Percentiles rank a stretch among this genome's conserved stretches.
Evolutionary conservation across 1,139 yeast species (phyloP).

Genomic region (Scheffersomyces segobiensis): DNA sequence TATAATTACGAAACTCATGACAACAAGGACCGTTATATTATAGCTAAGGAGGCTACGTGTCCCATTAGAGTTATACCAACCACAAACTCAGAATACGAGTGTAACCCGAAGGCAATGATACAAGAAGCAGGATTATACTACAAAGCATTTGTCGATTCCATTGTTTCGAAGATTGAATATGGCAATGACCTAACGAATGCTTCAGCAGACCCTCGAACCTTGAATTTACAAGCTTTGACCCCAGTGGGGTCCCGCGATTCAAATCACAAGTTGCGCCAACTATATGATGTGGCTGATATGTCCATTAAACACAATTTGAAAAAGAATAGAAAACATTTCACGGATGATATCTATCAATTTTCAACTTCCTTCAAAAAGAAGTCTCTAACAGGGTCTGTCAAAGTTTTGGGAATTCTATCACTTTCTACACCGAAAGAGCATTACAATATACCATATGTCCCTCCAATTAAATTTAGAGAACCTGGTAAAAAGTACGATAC

Average conservation of each 20-base stretch:
- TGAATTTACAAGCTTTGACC: slow-evolving; percentile 9
- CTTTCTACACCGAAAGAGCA: slow-evolving; percentile 37
- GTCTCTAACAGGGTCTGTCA: slow-evolving; percentile 35
- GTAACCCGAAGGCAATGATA: slow-evolving; percentile 17
- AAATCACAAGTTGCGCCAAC: slow-evolving; percentile 33
- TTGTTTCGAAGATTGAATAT: slow-evolving; percentile 30
- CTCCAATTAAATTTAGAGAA: slow-evolving; percentile 31
- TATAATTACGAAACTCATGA: slow-evolving; percentile 18
- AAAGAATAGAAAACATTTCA: slow-evolving; percentile 15
- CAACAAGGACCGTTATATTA: slow-evolving; percentile 34
- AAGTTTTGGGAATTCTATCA: slow-evolving; percentile 35
- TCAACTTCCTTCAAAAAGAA: slow-evolving; percentile 36
- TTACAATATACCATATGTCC: slow-evolving; percentile 31
- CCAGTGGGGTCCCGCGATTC: slow-evolving; percentile 18
- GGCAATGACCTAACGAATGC: slow-evolving; percentile 20
- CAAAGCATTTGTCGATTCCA: slow-evolving; percentile 37
- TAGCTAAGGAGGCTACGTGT: slow-evolving; percentile 35
- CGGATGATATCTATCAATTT: slow-evolving; percentile 33
- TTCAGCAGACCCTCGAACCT: slow-evolving; percentile 5
- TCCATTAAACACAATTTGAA: slow-evolving; percentile 17
- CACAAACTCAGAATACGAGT: slow-evolving; percentile 22
- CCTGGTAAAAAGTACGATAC: slow-evolving; percentile 13
- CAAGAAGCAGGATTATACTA: slow-evolving; percentile 31
- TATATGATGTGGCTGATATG: slow-evolving; percentile 27
- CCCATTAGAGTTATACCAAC: slow-evolving; percentile 42